phyloP scores from a whole-genome alignment of 306 rosid genomes.

The Fagus crenata region DNA sequence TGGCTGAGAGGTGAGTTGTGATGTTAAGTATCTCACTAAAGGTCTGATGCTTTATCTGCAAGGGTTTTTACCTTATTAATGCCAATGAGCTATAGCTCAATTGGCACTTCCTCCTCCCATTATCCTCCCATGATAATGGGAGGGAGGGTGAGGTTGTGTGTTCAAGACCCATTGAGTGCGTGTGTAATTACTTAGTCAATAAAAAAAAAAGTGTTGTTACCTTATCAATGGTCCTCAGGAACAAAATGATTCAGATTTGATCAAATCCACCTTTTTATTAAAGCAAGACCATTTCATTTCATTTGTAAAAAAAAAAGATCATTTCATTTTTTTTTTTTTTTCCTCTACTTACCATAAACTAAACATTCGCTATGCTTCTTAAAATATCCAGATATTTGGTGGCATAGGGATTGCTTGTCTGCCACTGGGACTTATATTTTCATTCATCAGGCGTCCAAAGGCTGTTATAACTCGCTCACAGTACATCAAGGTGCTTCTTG shows the following conservation, averaged over 20 bases:
- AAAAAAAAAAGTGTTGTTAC: neutral
- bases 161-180: too few species aligned
- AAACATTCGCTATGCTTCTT: conserved; percentile 10
- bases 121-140: too few species aligned
- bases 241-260: neutral
- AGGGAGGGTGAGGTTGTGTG: too few species aligned
- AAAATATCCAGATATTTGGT: conserved; percentile 80
- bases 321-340: neutral
- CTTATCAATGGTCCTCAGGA: neutral
- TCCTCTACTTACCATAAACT: neutral
- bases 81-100: too few species aligned
- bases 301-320: neutral
- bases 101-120: too few species aligned
- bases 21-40: too few species aligned
- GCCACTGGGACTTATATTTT: conserved; percentile 85
- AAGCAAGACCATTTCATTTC: too few species aligned
- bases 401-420: conserved; percentile 96
- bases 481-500: conserved; percentile 78
- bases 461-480: conserved; percentile 99
- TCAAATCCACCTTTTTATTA: neutral
- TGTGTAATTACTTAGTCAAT: too few species aligned
- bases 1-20: conserved; percentile 8
- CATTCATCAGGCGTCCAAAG: conserved; percentile 90
- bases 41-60: too few species aligned
- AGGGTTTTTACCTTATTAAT: too few species aligned